phyloP scores from a whole-genome alignment of 768 basidiomycete genomes.

The Fomitopsis pulvina region DNA sequence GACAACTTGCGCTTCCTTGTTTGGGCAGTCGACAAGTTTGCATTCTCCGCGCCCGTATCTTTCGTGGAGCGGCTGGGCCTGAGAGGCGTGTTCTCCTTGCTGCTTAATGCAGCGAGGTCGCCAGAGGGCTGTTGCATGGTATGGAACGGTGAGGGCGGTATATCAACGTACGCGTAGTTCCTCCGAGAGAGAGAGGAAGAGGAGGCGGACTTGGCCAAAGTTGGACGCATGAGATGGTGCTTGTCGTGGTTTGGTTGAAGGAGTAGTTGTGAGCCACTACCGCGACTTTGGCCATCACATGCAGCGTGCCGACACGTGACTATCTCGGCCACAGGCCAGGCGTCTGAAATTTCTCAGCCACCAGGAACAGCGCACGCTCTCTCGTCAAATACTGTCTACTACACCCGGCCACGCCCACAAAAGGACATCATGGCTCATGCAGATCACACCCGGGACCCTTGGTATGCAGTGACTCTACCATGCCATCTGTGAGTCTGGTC shows the following conservation, averaged over 20 bases:
- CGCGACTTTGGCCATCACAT: conserved; percentile 14
- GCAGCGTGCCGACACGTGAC: conserved; percentile 17
- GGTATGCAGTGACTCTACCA: conserved; percentile 37
- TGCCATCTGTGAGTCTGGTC: background rate
- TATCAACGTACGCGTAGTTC: conserved; percentile 51
- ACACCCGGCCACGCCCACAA: conserved; percentile 8
- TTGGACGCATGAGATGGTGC: conserved; percentile 3
- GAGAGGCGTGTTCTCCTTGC: conserved; percentile 20
- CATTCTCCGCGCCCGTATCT: conserved; percentile 11
- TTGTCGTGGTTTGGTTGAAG: conserved; percentile 17
- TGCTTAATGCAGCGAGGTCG: conserved; percentile 8
- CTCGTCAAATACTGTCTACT: conserved; percentile 7
- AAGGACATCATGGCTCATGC: conserved; percentile 64
- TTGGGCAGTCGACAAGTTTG: conserved; percentile 20
- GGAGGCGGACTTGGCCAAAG: conserved; percentile 9
- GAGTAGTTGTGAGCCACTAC: conserved; percentile 19
- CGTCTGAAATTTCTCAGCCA: conserved; percentile 2
- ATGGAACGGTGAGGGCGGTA: conserved; percentile 45
- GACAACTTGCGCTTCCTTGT: conserved; percentile 45
- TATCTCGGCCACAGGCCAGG: conserved; percentile 6
- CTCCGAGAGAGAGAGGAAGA: conserved; percentile 16
- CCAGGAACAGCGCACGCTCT: background rate
- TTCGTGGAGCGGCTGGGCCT: conserved; percentile 24
- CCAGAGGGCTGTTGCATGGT: background rate
- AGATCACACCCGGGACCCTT: conserved; percentile 92